Evolutionary conservation across 257 asterid genomes (phyloP).

Genomic region (Parsonsia alboflavescens): DNA sequence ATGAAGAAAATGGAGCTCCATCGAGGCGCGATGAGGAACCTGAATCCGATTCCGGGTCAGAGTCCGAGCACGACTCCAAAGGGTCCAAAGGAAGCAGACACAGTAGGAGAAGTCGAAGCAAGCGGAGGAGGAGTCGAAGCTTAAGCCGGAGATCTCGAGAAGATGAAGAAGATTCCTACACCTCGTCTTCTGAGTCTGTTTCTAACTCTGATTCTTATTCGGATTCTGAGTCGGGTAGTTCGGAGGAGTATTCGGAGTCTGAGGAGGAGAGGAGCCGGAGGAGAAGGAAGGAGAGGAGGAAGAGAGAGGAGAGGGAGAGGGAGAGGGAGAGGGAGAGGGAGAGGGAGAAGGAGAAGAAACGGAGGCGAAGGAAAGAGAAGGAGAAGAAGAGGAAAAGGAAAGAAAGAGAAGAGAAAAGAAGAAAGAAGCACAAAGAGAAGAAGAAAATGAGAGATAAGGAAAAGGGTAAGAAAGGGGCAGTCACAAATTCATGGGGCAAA

Average conservation of each 20-base stretch:
- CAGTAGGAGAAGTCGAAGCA: constrained; percentile 30
- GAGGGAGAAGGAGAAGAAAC: constrained; percentile 39
- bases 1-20: constrained; percentile 42
- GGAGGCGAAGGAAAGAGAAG: constrained; percentile 45
- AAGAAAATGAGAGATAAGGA: constrained; percentile 48
- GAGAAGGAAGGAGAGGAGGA: constrained; percentile 39
- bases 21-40: constrained; percentile 35
- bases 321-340: constrained; percentile 15
- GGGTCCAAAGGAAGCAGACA: constrained; percentile 13
- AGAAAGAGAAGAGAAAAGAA: constrained; percentile 29
- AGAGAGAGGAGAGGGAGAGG: constrained; percentile 33
- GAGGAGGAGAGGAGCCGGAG: constrained; percentile 43
- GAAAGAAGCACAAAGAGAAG: constrained; percentile 33
- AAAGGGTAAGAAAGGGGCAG: constrained; percentile 72
- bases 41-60: constrained; percentile 33
- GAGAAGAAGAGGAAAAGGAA: constrained; percentile 44
- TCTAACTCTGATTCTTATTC: constrained; percentile 29
- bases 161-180: constrained; percentile 33
- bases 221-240: constrained; percentile 30
- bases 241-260: constrained; percentile 16
- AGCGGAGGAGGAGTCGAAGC: constrained; percentile 35
- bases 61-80: constrained; percentile 24
- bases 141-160: constrained; percentile 47
- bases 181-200: constrained; percentile 51
- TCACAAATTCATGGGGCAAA: constrained; percentile 89